phyloP scores from a whole-genome alignment of 2,329 filamentous ascomycete genomes.

The Curvularia verruculosa region DNA sequence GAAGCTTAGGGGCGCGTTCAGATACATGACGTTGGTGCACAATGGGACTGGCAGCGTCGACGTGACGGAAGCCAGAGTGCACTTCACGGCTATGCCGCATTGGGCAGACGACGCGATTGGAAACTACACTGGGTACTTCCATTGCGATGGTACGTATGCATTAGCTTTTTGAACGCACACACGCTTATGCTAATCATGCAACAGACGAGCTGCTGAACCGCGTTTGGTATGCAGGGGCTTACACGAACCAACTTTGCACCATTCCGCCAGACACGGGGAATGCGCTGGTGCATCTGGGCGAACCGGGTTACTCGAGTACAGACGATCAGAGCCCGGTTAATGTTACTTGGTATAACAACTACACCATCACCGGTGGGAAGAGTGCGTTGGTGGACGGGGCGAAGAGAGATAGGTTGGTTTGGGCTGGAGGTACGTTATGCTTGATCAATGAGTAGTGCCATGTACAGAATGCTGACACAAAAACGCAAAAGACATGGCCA shows the following conservation, averaged over 20 bases:
- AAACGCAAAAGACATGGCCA: slow-evolving; percentile 60
- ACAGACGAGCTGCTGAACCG: slow-evolving; percentile 52
- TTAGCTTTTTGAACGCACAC: not conserved
- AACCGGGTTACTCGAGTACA: slow-evolving; percentile 27
- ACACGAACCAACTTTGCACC: slow-evolving; percentile 50
- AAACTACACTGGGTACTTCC: slow-evolving; percentile 52
- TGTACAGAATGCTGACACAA: slow-evolving; percentile 1
- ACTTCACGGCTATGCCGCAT: slow-evolving; percentile 56
- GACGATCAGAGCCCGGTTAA: slow-evolving; percentile 40
- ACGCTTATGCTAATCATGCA: slow-evolving; percentile 5
- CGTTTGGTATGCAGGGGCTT: slow-evolving; percentile 54
- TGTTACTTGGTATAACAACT: slow-evolving; percentile 51
- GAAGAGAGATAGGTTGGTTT: slow-evolving; percentile 65
- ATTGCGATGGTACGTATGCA: slow-evolving; percentile 47
- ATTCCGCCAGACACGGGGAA: slow-evolving; percentile 48
- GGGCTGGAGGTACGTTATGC: slow-evolving; percentile 56
- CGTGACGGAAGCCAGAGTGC: slow-evolving; percentile 45
- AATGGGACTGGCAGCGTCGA: slow-evolving; percentile 52
- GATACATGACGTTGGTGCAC: slow-evolving; percentile 54
- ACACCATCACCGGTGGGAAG: slow-evolving; percentile 50
- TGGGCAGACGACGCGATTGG: slow-evolving; percentile 45
- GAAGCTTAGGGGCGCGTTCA: slow-evolving; percentile 54
- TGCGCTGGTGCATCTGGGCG: slow-evolving; percentile 42
- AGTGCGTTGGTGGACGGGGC: slow-evolving; percentile 59
- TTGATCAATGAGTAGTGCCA: not conserved